These are phyloP conservation scores for Strobilomyces confusus DNA, from an alignment of 768 basidiomycete species.

Conservation along the genomic window DNA sequence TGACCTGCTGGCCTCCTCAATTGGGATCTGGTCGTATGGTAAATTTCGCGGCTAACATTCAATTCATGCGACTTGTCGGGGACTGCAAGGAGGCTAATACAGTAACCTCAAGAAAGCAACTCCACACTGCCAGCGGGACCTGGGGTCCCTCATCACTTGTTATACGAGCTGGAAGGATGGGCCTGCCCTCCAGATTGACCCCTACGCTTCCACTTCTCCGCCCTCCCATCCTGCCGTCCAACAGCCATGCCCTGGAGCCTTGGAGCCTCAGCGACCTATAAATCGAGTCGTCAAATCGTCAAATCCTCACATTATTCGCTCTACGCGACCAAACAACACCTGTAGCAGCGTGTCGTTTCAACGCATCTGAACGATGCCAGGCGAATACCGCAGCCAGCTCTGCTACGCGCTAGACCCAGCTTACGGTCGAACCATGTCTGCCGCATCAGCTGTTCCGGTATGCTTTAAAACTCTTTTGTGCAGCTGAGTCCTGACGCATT, in stretches of 20 bases:
- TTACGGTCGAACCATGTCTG: no score
- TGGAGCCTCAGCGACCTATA: conserved; percentile 1
- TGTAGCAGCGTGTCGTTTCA: not conserved
- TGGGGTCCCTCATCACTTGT: not conserved
- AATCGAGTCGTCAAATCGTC: not conserved
- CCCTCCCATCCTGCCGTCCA: not conserved
- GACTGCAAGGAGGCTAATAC: not conserved
- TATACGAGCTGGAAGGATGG: not conserved
- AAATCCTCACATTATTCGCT: not conserved
- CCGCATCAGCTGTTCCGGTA: not conserved
- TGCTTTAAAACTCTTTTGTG: not conserved
- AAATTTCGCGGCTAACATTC: not conserved
- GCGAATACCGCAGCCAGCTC: not conserved
- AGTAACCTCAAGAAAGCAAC: not conserved
- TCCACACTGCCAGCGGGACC: not conserved
- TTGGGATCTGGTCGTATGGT: not conserved
- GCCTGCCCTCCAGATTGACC: not conserved
- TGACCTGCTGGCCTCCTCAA: not conserved
- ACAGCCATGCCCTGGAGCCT: not conserved
- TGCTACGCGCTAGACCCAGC: not conserved
- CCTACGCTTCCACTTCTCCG: not conserved
- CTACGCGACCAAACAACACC: not conserved
- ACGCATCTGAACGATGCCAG: not conserved
- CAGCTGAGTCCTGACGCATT: not conserved
- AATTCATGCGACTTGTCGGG: not conserved